These are phyloP conservation scores for Leccinum huronense DNA, from an alignment of 1,284 basidiomycete species.

Conservation along the genomic window DNA sequence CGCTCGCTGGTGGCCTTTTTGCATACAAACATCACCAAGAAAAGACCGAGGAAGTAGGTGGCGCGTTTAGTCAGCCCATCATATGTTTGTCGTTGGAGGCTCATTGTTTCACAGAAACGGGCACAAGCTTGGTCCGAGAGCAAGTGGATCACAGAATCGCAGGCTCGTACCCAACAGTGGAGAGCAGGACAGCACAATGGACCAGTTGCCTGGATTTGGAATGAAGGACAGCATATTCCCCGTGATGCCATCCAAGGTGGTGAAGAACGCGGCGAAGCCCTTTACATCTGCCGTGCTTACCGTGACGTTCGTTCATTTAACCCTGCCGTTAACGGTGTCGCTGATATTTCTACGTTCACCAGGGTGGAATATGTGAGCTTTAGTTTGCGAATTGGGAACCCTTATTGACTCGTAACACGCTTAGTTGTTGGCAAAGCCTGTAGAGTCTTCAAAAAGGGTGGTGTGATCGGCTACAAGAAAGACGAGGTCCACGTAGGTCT, in stretches of 20 bases:
- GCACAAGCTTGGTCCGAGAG: conserved; percentile 49
- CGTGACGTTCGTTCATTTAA: conserved; percentile 46
- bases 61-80: neutral
- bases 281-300: conserved; percentile 63
- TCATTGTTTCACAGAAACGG: conserved; percentile 43
- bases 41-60: conserved; percentile 53
- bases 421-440: conserved; percentile 69
- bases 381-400: neutral
- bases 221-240: conserved; percentile 58
- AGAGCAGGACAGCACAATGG: conserved; percentile 43
- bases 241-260: conserved; percentile 56
- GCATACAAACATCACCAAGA: conserved; percentile 59
- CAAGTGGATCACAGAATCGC: conserved; percentile 60
- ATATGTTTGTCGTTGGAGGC: neutral
- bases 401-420: conserved; percentile 5
- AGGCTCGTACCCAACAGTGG: conserved; percentile 50
- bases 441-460: conserved; percentile 54
- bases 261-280: conserved; percentile 45
- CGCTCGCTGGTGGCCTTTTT: conserved; percentile 49
- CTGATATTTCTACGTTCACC: conserved; percentile 17
- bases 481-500: conserved; percentile 55
- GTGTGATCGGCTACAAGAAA: conserved; percentile 57
- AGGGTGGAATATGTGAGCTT: conserved; percentile 57
- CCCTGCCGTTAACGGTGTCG: neutral
- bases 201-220: conserved; percentile 62